Conservation (phyloP, 2,329 filamentous ascomycete genomes). For the Ceratocystis ficicola region DNA sequence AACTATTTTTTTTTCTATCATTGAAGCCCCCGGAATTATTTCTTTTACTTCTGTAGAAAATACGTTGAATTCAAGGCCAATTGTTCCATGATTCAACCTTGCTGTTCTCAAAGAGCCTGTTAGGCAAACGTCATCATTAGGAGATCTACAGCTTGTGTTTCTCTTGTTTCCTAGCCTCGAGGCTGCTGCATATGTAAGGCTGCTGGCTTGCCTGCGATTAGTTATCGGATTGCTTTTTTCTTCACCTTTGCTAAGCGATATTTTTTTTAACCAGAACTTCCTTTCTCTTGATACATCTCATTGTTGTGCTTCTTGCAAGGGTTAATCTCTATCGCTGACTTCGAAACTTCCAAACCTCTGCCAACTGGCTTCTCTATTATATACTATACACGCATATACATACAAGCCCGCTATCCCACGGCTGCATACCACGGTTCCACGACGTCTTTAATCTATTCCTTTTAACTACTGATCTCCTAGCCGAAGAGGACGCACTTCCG, state of each 20-base stretch:
- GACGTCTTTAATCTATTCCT: neutral
- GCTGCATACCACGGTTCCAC: neutral
- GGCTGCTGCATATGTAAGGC: too few species aligned
- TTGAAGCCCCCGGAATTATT: neutral
- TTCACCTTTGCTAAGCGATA: neutral
- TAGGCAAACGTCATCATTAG: too few species aligned
- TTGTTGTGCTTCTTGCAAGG: conserved; percentile 1
- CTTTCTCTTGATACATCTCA: neutral
- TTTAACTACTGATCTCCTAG: neutral
- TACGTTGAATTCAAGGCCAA: too few species aligned
- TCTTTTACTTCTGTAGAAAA: neutral
- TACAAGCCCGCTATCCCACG: neutral
- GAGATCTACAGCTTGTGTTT: too few species aligned
- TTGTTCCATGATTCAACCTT: too few species aligned
- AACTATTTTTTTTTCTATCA: neutral
- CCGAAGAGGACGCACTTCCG: neutral
- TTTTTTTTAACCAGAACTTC: neutral
- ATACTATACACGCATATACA: neutral
- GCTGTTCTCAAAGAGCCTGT: too few species aligned
- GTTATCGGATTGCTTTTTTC: neutral
- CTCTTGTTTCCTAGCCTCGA: too few species aligned
- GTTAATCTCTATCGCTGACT: neutral
- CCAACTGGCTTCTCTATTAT: neutral
- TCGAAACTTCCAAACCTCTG: neutral
- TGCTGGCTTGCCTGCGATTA: neutral